phyloP scores from a whole-genome alignment of 2,329 filamentous ascomycete species.

The Cladosporium sp. region DNA sequence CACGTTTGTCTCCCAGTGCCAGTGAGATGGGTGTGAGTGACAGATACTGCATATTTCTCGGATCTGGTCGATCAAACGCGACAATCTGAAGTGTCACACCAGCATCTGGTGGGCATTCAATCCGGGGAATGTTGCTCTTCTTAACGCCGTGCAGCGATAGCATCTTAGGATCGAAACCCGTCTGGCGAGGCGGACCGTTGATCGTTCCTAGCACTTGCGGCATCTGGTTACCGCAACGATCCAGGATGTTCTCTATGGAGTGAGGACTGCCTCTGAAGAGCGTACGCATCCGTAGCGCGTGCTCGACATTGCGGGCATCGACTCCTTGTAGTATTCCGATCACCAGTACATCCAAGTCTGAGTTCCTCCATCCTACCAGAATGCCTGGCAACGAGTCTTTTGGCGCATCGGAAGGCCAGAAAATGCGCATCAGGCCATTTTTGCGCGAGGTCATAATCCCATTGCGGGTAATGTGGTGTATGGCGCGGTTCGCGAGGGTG shows the following conservation, averaged over 20 bases:
- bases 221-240: slow-evolving; percentile 73
- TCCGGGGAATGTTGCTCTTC: slow-evolving; percentile 57
- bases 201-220: slow-evolving; percentile 83
- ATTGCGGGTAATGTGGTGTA: slow-evolving; percentile 34
- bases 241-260: slow-evolving; percentile 72
- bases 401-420: slow-evolving; percentile 85
- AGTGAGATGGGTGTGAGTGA: slow-evolving; percentile 85
- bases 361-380: slow-evolving; percentile 94
- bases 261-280: slow-evolving; percentile 79
- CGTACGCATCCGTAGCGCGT: slow-evolving; percentile 76
- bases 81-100: slow-evolving; percentile 79
- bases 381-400: slow-evolving; percentile 71
- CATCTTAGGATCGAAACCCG: slow-evolving; percentile 61
- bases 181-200: slow-evolving; percentile 55
- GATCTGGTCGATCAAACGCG: slow-evolving; percentile 79
- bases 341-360: slow-evolving; percentile 82
- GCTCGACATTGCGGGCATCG: slow-evolving; percentile 80
- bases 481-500: not conserved
- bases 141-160: slow-evolving; percentile 55
- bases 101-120: slow-evolving; percentile 62
- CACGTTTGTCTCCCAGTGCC: slow-evolving; percentile 69
- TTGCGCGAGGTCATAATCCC: slow-evolving; percentile 62
- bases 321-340: slow-evolving; percentile 86
- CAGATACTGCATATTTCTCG: slow-evolving; percentile 90
- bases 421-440: slow-evolving; percentile 88